These are phyloP conservation scores for Myochromella boudieri DNA, from an alignment of 768 basidiomycete genomes.

Conservation along the genomic window DNA sequence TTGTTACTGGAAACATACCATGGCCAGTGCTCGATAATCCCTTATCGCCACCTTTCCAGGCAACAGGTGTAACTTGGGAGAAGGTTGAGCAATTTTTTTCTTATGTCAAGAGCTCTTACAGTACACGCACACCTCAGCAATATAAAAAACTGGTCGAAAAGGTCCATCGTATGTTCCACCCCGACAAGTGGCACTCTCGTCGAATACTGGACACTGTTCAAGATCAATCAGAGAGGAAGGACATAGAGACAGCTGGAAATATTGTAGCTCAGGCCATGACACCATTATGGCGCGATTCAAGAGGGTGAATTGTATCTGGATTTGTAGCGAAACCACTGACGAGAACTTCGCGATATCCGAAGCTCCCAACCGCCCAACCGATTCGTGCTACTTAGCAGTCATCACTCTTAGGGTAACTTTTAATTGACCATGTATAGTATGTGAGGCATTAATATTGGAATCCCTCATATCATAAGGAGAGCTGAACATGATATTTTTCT, in stretches of 20 bases:
- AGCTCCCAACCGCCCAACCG: no score
- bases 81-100: slow-evolving; percentile 56
- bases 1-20: not conserved
- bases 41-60: not conserved
- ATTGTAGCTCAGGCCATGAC: slow-evolving; percentile 60
- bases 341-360: no score
- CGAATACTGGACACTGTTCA: slow-evolving; percentile 42
- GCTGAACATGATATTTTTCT: no score
- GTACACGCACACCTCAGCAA: slow-evolving; percentile 37
- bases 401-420: no score
- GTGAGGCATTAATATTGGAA: no score
- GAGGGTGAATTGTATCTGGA: no score
- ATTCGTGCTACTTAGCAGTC: no score
- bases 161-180: slow-evolving; percentile 56
- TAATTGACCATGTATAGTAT: no score
- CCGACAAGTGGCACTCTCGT: slow-evolving; percentile 56
- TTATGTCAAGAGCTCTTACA: slow-evolving; percentile 35
- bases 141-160: slow-evolving; percentile 51
- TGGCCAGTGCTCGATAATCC: slow-evolving; percentile 7
- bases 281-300: slow-evolving; percentile 59
- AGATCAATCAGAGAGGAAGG: slow-evolving; percentile 40
- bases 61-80: slow-evolving; percentile 35
- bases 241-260: slow-evolving; percentile 50
- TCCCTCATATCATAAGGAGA: no score
- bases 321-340: no score